Conservation (phyloP, 176 grass and related monocot genomes). For the Zoysia pacifica region DNA sequence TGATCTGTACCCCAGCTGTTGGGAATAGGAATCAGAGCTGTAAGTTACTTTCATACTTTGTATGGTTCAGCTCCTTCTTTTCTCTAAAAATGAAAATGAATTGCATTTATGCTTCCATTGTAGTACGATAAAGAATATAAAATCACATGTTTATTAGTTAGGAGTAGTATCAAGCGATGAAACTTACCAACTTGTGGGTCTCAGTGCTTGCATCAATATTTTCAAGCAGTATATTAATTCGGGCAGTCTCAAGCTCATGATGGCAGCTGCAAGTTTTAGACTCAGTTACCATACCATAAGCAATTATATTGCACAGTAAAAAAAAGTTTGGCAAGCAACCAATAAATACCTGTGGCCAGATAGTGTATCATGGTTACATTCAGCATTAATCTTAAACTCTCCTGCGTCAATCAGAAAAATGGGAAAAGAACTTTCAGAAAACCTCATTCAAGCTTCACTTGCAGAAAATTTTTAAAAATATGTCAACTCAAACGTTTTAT, state of each 20-base stretch:
- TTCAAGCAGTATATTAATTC: conserved; percentile 82
- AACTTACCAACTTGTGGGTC: conserved; percentile 85
- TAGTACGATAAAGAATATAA: background rate
- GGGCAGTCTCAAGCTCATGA: conserved; percentile 95
- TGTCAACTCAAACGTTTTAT: background rate
- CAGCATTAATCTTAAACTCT: conserved; percentile 96
- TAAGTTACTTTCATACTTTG: background rate
- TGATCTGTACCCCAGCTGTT: conserved; percentile 95
- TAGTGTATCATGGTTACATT: conserved; percentile 96
- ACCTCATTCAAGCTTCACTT: background rate
- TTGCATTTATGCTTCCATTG: background rate
- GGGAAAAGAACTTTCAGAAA: background rate
- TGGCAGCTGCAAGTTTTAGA: conserved; percentile 68
- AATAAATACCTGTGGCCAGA: conserved; percentile 75
- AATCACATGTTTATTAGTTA: conserved; percentile 5
- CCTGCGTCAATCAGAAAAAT: conserved; percentile 41
- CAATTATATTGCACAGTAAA: background rate
- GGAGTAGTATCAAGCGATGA: background rate
- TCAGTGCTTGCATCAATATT: conserved; percentile 93
- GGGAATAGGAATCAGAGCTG: background rate
- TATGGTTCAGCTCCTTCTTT: background rate
- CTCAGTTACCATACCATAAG: background rate
- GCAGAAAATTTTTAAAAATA: conserved; percentile 2
- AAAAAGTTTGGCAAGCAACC: background rate
- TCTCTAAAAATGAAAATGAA: background rate